phyloP scores from a whole-genome alignment of 2,329 filamentous ascomycete genomes.

The Xylaria polymorpha region DNA sequence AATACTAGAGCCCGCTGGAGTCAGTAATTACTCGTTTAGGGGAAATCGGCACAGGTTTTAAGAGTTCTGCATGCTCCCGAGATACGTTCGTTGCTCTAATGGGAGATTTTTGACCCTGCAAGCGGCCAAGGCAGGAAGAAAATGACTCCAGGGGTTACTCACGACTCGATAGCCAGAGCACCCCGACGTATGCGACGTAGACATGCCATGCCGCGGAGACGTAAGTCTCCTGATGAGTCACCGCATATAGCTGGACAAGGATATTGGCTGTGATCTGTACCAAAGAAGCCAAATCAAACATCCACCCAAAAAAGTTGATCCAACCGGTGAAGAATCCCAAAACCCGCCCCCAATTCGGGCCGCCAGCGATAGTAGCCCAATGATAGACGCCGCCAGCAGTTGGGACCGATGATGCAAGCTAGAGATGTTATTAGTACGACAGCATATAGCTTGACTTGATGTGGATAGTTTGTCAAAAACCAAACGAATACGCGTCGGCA shows the following conservation, averaged over 20 bases:
- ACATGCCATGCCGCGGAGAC: constrained; percentile 66
- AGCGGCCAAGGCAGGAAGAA: too few relatives aligned
- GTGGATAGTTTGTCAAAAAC: neutral
- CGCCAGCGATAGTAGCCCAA: constrained; percentile 69
- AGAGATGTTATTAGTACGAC: constrained; percentile 26
- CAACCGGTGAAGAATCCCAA: constrained; percentile 61
- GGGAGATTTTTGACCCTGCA: too few relatives aligned
- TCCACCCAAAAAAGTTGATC: constrained; percentile 70
- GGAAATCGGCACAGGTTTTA: too few relatives aligned
- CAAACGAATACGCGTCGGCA: neutral
- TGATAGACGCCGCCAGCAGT: constrained; percentile 71
- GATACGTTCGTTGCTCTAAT: too few relatives aligned
- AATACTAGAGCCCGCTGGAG: constrained; percentile 43
- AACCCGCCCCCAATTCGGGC: constrained; percentile 63
- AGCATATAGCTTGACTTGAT: neutral
- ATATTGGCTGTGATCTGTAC: constrained; percentile 69
- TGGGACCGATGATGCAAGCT: constrained; percentile 71
- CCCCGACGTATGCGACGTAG: constrained; percentile 67
- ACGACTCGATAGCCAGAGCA: constrained; percentile 64
- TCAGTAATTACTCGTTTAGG: too few relatives aligned
- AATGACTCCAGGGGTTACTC: too few relatives aligned
- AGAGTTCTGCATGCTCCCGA: too few relatives aligned
- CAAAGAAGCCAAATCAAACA: constrained; percentile 70
- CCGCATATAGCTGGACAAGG: constrained; percentile 69
- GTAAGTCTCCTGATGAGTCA: constrained; percentile 66